These are phyloP conservation scores for Colletotrichum tropicale DNA, from an alignment of 2,329 filamentous ascomycete species.

Conservation along the genomic window DNA sequence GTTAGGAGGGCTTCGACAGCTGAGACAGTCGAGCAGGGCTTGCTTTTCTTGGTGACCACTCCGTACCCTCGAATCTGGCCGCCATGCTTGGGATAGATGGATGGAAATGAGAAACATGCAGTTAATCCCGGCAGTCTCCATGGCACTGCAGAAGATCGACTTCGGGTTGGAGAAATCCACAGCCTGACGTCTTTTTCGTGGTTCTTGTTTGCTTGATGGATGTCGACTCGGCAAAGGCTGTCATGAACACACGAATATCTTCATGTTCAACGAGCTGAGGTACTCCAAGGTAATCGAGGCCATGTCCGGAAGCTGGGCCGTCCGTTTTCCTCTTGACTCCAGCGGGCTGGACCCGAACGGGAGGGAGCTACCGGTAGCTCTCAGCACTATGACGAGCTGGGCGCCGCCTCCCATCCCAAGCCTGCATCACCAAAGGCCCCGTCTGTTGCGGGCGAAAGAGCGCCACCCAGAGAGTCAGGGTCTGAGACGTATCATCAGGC, in stretches of 20 bases:
- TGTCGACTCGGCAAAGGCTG: neutral
- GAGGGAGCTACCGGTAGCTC: neutral
- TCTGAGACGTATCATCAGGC: neutral
- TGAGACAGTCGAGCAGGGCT: constrained; percentile 11
- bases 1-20: neutral
- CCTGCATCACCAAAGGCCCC: neutral
- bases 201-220: neutral
- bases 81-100: neutral
- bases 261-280: neutral
- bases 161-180: neutral
- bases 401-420: neutral
- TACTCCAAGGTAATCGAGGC: neutral
- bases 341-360: neutral
- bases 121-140: neutral
- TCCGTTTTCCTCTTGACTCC: neutral
- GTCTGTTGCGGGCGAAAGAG: neutral
- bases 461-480: neutral
- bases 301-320: neutral
- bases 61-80: neutral
- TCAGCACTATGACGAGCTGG: constrained; percentile 1
- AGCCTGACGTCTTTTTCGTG: neutral
- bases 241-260: neutral
- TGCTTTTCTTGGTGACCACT: neutral
- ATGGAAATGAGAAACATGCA: neutral
- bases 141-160: neutral